Evolutionary conservation across 148 eudicot species (phyloP), one percentile per base, ranked within the genome.

Genomic region (Rhododendron ferrugineum): DNA sequence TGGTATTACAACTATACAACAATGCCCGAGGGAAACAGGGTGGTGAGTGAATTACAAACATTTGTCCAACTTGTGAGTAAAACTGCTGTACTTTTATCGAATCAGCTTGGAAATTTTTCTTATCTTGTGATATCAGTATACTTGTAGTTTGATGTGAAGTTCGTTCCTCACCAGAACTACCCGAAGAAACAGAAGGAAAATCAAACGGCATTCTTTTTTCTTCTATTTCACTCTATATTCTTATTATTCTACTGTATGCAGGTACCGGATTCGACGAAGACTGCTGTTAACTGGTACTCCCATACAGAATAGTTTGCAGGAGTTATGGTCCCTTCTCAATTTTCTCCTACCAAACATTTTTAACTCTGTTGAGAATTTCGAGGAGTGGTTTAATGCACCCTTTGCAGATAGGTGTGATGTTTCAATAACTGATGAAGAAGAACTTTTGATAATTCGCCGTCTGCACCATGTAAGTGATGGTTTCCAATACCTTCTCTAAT

Each of bases 381-480:
- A 94, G 91, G 99, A 97, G 88, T 97, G 99, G 99, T 97, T 97
- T 85, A 97, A 97, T 90, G 98, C 98, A 66, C 99, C 98, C 80
- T 97, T 97, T 89, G 93, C 99, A 18, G 99, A 97, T 85, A 91
- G 92, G 64, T 90, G 94, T 90, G 98, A 97, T 88, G 98, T 92
- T 84, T 87, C 93, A 78, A 86, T 97, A 83, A 93, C 95, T 64
- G 98, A 97, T 79, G 99, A 97, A 90, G 99, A 97, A 87, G 93
- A 97, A 88, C 89, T 93, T 40, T 88, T 97, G 92, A 76, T 97
- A 91, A 97, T 97, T 88, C 99, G 96, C 28, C 98, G 99, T 72
- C 90, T 97, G 87, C 99, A 97, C 90, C 98, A 97, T 83, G 99
- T 97, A 89, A 15, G 92, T 85, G 47, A 87, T 85, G 82, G 37